Percentiles rank a stretch among this genome's conserved stretches.
phyloP scores from a whole-genome alignment of 2,329 filamentous ascomycete genomes.

The Microdochium bolleyi region DNA sequence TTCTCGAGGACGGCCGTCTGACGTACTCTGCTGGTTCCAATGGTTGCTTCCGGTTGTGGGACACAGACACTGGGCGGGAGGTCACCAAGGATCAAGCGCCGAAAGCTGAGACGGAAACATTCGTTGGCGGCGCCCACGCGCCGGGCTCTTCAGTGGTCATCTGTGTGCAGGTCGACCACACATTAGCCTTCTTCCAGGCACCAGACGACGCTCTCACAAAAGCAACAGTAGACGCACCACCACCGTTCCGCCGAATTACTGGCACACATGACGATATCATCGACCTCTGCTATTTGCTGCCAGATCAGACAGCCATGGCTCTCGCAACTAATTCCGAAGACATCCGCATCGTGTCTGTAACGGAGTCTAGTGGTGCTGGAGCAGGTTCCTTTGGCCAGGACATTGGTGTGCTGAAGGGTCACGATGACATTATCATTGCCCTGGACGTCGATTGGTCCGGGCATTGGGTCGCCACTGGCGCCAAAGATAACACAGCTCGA shows the following conservation, averaged over 20 bases:
- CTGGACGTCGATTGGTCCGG: conserved; percentile 95
- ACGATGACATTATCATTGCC: conserved; percentile 92
- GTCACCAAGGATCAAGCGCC: conserved; percentile 64
- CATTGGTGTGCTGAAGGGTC: conserved; percentile 75
- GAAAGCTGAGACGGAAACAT: conserved; percentile 54
- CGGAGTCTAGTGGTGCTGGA: conserved; percentile 25
- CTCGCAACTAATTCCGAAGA: conserved; percentile 94
- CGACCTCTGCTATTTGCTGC: conserved; percentile 79
- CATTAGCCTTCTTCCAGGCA: conserved; percentile 62
- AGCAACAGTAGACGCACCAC: conserved; percentile 28
- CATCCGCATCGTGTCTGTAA: conserved; percentile 74
- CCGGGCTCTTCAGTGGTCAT: conserved; percentile 62
- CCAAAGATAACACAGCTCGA: conserved; percentile 92
- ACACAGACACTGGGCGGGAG: conserved; percentile 67
- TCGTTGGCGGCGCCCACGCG: conserved; percentile 65
- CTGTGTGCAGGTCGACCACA: conserved; percentile 84
- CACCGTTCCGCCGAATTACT: conserved; percentile 70
- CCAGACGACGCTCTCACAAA: conserved; percentile 29
- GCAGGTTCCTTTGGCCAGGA: conserved; percentile 68
- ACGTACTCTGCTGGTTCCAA: conserved; percentile 82
- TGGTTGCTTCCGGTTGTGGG: conserved; percentile 78
- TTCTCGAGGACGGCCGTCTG: conserved; percentile 61
- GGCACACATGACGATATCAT: conserved; percentile 98
- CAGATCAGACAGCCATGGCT: conserved; percentile 73
- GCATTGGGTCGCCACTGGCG: conserved; percentile 90